phyloP scores from a whole-genome alignment of 1,139 yeast genomes.

The Taphrina pruni region DNA sequence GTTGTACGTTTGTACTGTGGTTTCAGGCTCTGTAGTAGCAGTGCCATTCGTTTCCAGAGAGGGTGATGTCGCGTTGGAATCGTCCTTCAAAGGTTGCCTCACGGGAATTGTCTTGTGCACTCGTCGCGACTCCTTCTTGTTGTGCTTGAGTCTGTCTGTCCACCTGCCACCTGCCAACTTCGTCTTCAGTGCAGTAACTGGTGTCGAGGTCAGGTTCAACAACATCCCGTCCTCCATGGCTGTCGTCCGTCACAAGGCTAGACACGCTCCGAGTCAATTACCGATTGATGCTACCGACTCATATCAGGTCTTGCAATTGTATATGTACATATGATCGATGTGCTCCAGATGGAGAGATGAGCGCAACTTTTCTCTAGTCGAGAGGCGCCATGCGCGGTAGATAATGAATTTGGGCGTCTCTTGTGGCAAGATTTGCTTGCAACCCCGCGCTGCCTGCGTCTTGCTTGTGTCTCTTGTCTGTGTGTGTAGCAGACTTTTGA shows the following conservation, averaged over 20 bases:
- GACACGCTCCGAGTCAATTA: too few species aligned
- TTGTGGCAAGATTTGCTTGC: too few species aligned
- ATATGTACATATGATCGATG: too few species aligned
- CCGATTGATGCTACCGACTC: too few species aligned
- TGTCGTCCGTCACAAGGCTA: too few species aligned
- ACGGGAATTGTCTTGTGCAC: conserved; percentile 33
- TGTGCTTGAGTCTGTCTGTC: conserved; percentile 68
- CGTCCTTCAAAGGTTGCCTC: neutral
- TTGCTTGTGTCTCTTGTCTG: too few species aligned
- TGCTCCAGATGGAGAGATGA: neutral
- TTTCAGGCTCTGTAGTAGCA: neutral
- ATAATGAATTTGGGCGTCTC: neutral
- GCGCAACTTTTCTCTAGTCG: neutral
- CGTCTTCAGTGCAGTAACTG: conserved; percentile 15
- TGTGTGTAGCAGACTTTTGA: too few species aligned
- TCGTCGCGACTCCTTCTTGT: conserved; percentile 45
- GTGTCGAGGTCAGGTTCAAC: conserved; percentile 25
- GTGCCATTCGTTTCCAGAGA: conserved; percentile 1
- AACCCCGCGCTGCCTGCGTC: too few species aligned
- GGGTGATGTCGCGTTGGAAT: neutral
- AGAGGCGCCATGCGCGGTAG: neutral
- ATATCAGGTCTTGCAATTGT: too few species aligned
- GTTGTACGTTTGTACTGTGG: neutral
- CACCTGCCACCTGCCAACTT: conserved; percentile 45
- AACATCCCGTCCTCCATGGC: conserved; percentile 38